Conservation (phyloP, 2,329 filamentous ascomycete species). For the Fusarium metavorans region DNA sequence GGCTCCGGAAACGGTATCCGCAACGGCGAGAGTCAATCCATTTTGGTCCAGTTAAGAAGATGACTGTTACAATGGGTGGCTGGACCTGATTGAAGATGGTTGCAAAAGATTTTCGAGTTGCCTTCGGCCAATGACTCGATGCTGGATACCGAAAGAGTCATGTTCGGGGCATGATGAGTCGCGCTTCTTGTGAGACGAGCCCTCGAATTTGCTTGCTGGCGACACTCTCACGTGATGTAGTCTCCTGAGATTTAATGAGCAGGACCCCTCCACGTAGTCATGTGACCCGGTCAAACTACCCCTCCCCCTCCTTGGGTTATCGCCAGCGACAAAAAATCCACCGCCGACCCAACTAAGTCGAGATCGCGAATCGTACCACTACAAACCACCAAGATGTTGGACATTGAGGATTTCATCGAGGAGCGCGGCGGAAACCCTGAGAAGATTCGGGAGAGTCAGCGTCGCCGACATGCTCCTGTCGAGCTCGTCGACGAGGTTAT, state of each 20-base stretch:
- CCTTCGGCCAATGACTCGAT: slow-evolving; percentile 8
- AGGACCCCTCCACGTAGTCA: slow-evolving; percentile 37
- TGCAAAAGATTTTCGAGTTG: not conserved
- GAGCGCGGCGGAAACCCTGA: slow-evolving; percentile 94
- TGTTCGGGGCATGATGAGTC: not conserved
- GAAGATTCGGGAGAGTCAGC: slow-evolving; percentile 91
- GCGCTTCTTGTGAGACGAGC: not conserved
- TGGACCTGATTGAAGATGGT: not conserved
- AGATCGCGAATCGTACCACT: slow-evolving; percentile 32
- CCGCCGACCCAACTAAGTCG: slow-evolving; percentile 24
- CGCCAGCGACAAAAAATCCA: slow-evolving; percentile 41
- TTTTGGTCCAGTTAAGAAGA: not conserved
- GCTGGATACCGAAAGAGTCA: not conserved
- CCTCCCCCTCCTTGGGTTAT: slow-evolving; percentile 45
- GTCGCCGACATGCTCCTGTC: slow-evolving; percentile 81
- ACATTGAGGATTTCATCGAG: slow-evolving; percentile 81
- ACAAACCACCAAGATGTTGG: slow-evolving; percentile 68
- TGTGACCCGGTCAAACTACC: slow-evolving; percentile 39
- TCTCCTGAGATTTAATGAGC: not conserved
- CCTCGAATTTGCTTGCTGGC: not conserved
- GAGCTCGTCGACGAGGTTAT: slow-evolving; percentile 93
- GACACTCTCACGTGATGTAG: not conserved
- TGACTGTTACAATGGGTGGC: not conserved
- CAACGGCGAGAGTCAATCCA: slow-evolving; percentile 2
- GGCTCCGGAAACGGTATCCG: not conserved